Base-by-base conservation (phyloP, 345 rosid species). In the Lepidium didymum region DNA sequence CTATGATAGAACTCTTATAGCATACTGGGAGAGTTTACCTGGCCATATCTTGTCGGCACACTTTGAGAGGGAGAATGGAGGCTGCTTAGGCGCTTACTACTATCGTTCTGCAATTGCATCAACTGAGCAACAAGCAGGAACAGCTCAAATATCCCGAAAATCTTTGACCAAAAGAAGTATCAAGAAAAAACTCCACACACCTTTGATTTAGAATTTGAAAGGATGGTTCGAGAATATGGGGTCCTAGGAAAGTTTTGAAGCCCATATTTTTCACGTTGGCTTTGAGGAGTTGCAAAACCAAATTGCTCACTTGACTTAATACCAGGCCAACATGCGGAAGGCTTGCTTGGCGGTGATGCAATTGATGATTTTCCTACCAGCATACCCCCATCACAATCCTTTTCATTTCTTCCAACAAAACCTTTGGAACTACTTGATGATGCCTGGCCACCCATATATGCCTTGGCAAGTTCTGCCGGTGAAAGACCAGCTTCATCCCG, bases 241-340 rank as follows among this genome's bases (percentile, higher is more conserved):
- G 96, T 86, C 69, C 90, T 83, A 14, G 85, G 84, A 67, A 91
- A 78, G 77, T 77, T 81, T 53, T 69, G 89, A 77, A 81, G 81
- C 75, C 86, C 85, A 53, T 68, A 64, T 73, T 83, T 83, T 47
- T 78, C 80, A 73, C 87, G 85, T 77, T 86, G 87, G 72, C 78
- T 84, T 67, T 60, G 89, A 60, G 97, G 96, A 60, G 95, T 88
- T 62, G 67, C 54, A 79, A 77, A 85, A 56, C 70, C 82, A 68
- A 5, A 62, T 55, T 75, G 87, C 80, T 86, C 91, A 53, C 69
- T 83, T 67, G 84, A 79, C 77, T 73, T 75, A 51, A 95, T 83
- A 78, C 95, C 99, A n/a, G 99, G 97, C 99, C 97, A 94, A 69
- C 87, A 65, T 46, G 81, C 53, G 18, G 84, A 80, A 37, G 96